Percentiles rank a stretch among this genome's conserved stretches.
Conservation (phyloP, 2,329 filamentous ascomycete genomes). For the Trichoderma guizhouense region DNA sequence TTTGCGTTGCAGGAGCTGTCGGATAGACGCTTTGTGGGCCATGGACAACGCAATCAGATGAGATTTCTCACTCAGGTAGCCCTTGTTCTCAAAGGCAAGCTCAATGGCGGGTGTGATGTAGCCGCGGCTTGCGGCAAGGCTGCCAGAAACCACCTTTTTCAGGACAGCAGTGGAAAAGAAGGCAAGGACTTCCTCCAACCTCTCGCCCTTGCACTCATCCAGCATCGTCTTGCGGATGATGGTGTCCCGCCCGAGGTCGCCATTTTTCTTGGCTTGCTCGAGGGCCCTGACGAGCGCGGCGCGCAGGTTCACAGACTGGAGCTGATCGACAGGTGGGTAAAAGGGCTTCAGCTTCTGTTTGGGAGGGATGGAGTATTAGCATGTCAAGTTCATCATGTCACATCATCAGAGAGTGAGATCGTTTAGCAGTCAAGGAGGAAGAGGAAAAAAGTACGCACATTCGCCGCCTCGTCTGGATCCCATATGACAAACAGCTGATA, state of each 20-base stretch:
- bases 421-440: not conserved
- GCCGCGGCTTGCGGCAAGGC: conserved; percentile 36
- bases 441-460: conserved; percentile 48
- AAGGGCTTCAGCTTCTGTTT: conserved; percentile 81
- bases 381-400: not conserved
- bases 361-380: conserved; percentile 14
- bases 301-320: conserved; percentile 87
- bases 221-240: conserved; percentile 91
- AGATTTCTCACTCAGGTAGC: conserved; percentile 52
- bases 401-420: not conserved
- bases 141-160: conserved; percentile 59
- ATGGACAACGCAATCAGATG: conserved; percentile 65
- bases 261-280: conserved; percentile 84
- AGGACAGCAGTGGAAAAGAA: conserved; percentile 81
- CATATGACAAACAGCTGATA: conserved; percentile 82
- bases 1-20: conserved; percentile 57
- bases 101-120: conserved; percentile 49
- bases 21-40: conserved; percentile 67
- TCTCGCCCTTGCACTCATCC: conserved; percentile 91
- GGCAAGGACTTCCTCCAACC: conserved; percentile 81
- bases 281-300: conserved; percentile 77
- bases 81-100: conserved; percentile 57
- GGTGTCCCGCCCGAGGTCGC: conserved; percentile 72
- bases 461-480: conserved; percentile 71
- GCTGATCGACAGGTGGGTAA: conserved; percentile 84